phyloP scores from a whole-genome alignment of 2,329 filamentous ascomycete genomes.

The Fusarium sp. region DNA sequence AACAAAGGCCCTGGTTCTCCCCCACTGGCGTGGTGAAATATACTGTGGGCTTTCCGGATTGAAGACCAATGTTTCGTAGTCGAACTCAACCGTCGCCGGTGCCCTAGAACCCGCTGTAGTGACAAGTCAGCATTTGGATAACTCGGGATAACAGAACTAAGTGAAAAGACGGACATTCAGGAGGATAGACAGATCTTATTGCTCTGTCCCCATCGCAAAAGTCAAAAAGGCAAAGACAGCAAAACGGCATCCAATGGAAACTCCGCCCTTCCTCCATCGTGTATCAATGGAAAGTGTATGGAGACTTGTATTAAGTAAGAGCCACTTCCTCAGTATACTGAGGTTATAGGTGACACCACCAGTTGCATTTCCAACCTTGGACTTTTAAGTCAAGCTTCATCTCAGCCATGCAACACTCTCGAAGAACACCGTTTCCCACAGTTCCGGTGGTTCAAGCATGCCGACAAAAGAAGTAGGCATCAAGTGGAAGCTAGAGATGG shows the following conservation, averaged over 20 bases:
- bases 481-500: neutral
- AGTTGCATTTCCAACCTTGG: neutral
- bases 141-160: neutral
- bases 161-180: neutral
- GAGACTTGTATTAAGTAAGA: too few species aligned
- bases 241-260: neutral
- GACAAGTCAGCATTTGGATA: neutral
- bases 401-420: neutral
- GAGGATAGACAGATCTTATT: neutral
- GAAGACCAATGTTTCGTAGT: conserved; percentile 2
- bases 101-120: neutral
- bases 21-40: conserved; percentile 3
- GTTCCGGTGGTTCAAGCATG: neutral
- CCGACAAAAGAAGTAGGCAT: neutral
- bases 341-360: neutral
- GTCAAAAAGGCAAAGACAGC: conserved; percentile 14
- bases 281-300: neutral
- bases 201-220: neutral
- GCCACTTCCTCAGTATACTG: neutral
- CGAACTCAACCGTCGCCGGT: neutral
- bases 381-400: neutral
- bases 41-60: neutral
- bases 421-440: neutral
- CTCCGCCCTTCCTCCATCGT: neutral
- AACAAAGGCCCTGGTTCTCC: neutral